Evolutionary conservation across 495 filamentous ascomycete species (phyloP).

Genomic region (Collariella sp.): DNA sequence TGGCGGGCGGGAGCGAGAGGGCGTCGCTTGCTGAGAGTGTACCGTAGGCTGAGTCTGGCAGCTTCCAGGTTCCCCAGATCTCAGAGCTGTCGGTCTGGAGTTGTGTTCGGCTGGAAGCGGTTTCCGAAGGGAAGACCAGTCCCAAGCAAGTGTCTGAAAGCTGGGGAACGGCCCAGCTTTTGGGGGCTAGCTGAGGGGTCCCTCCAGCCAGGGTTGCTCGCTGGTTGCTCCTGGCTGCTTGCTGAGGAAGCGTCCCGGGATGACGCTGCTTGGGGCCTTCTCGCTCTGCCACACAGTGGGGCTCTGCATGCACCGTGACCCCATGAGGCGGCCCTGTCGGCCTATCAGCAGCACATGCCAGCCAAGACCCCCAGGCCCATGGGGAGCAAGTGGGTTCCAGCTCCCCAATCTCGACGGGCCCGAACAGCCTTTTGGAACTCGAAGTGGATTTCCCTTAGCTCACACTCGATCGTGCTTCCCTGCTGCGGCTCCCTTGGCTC

Average conservation of each 20-base stretch:
- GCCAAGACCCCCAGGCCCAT: neutral
- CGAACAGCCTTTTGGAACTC: conserved; percentile 1
- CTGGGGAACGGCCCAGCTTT: conserved; percentile 19
- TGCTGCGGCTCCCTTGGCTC: neutral
- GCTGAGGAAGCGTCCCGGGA: neutral
- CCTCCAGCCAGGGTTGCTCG: too few species aligned
- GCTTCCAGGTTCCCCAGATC: neutral
- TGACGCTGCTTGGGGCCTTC: conserved; percentile 1
- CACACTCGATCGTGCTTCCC: conserved; percentile 1
- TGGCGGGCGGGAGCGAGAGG: conserved; percentile 9
- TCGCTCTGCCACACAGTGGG: neutral
- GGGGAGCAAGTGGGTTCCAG: too few species aligned
- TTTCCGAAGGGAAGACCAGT: conserved; percentile 22
- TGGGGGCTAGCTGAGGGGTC: conserved; percentile 13
- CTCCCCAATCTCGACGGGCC: conserved; percentile 1
- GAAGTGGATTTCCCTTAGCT: conserved; percentile 1
- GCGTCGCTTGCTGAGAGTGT: neutral
- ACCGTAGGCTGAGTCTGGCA: neutral
- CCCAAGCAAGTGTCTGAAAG: too few species aligned
- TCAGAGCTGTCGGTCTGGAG: neutral
- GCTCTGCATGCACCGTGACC: neutral
- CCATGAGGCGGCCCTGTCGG: neutral
- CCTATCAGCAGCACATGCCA: neutral
- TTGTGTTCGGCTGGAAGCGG: conserved; percentile 26
- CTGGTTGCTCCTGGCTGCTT: too few species aligned